Evolutionary conservation across 345 rosid genomes (phyloP).

Genomic region (Carallia brachiata): DNA sequence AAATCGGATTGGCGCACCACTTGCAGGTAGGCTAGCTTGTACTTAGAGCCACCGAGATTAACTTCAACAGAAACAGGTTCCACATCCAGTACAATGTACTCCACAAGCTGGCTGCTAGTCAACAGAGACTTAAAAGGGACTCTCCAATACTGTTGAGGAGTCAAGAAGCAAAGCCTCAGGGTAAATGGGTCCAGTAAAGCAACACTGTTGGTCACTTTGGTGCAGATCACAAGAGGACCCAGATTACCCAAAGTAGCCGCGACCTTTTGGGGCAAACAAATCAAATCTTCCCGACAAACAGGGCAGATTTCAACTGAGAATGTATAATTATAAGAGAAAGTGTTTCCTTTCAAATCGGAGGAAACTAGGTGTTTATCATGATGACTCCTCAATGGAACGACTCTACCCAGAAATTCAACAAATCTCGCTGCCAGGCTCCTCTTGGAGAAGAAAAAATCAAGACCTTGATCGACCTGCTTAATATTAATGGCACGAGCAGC

Average conservation of each 20-base stretch:
- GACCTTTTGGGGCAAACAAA: conserved; percentile 42
- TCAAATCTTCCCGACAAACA: conserved; percentile 55
- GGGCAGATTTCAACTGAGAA: conserved; percentile 60
- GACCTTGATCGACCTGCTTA: conserved; percentile 55
- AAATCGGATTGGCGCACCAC: conserved; percentile 51
- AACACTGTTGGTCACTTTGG: conserved; percentile 49
- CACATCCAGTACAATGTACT: conserved; percentile 53
- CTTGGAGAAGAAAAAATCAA: conserved; percentile 58
- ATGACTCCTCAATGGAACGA: conserved; percentile 42
- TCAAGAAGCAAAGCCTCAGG: conserved; percentile 46
- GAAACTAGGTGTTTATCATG: conserved; percentile 49
- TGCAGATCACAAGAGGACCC: conserved; percentile 59
- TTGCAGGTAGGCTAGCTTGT: conserved; percentile 43
- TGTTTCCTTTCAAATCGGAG: conserved; percentile 50
- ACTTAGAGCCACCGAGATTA: conserved; percentile 43
- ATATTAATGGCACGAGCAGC: conserved; percentile 48
- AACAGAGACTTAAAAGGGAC: conserved; percentile 39
- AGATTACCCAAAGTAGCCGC: conserved; percentile 48
- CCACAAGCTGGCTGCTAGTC: conserved; percentile 50
- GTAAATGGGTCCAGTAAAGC: conserved; percentile 50
- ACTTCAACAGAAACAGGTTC: conserved; percentile 36
- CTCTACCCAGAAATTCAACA: conserved; percentile 51
- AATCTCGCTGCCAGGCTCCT: conserved; percentile 50
- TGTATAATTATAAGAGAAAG: conserved; percentile 48
- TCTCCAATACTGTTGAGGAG: conserved; percentile 50